Conservation (phyloP, 1,284 basidiomycete species). For the Pholiota adiposa region DNA sequence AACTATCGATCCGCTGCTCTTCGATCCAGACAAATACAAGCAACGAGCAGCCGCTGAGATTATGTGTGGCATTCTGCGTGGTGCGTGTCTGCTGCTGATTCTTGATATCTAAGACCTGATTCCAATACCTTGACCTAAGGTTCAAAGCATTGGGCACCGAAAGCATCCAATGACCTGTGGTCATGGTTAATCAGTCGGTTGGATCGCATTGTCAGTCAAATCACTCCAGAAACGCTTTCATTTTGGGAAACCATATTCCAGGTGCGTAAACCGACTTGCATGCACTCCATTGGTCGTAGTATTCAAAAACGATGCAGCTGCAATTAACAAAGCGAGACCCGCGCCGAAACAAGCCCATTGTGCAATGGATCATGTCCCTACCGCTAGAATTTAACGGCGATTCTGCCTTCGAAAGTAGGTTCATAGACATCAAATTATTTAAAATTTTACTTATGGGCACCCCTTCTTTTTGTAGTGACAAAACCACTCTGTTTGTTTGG, state of each 20-base stretch:
- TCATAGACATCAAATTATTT: background rate
- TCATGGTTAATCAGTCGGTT: conserved; percentile 79
- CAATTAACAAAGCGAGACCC: conserved; percentile 83
- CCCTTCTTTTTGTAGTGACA: conserved; percentile 51
- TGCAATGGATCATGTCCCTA: conserved; percentile 82
- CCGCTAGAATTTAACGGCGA: conserved; percentile 82
- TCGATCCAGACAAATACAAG: conserved; percentile 85
- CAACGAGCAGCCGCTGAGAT: conserved; percentile 92
- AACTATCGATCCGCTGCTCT: conserved; percentile 62
- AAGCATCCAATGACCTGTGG: conserved; percentile 71
- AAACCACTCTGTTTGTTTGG: conserved; percentile 68
- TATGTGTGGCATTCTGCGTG: conserved; percentile 74
- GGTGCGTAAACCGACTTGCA: conserved; percentile 38
- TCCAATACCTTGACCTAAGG: conserved; percentile 60
- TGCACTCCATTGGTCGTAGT: conserved; percentile 2
- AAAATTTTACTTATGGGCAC: conserved; percentile 15
- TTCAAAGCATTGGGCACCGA: conserved; percentile 88
- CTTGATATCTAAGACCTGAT: conserved; percentile 4
- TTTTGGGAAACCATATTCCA: conserved; percentile 75
- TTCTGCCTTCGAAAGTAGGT: conserved; percentile 76
- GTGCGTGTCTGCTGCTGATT: conserved; percentile 36
- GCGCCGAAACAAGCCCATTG: conserved; percentile 76
- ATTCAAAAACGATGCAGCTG: conserved; percentile 44
- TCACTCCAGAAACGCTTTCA: conserved; percentile 82
- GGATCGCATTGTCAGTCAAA: conserved; percentile 73